Conservation (phyloP, 805 yeast genomes). For the Candida odintsovae region DNA sequence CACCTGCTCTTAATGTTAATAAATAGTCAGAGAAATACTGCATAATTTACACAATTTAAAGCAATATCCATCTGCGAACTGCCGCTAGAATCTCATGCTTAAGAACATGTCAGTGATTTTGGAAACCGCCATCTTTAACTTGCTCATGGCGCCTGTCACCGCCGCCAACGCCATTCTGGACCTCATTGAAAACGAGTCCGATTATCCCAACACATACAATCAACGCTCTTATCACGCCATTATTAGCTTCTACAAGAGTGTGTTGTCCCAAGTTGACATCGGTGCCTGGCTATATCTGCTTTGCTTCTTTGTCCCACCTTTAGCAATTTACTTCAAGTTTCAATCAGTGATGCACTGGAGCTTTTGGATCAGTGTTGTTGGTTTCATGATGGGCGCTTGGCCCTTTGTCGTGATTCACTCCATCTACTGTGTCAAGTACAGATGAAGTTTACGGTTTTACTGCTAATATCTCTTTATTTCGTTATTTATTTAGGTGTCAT, state of each 20-base stretch:
- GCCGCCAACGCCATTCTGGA: slow-evolving; percentile 3
- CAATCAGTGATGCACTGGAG: background rate
- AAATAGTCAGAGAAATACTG: no score
- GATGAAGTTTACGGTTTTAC: background rate
- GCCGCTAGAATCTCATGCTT: no score
- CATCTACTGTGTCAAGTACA: slow-evolving; percentile 1
- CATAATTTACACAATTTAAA: no score
- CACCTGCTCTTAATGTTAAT: no score
- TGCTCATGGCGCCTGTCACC: slow-evolving; percentile 1
- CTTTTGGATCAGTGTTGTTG: background rate
- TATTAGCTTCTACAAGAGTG: background rate
- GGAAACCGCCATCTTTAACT: slow-evolving; percentile 1
- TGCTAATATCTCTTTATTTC: background rate
- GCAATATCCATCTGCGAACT: no score
- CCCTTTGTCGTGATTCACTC: slow-evolving; percentile 1
- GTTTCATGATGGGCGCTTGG: background rate
- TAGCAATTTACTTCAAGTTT: slow-evolving; percentile 3
- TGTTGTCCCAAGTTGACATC: background rate
- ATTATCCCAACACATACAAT: slow-evolving; percentile 1
- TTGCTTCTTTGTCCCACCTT: slow-evolving; percentile 3
- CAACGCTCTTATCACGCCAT: no score
- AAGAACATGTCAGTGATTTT: background rate
- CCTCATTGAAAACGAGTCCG: slow-evolving; percentile 1
- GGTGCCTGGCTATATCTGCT: background rate
- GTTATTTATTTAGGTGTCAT: background rate